Percentiles rank a stretch among this genome's conserved stretches.
Evolutionary conservation across 106 monocot genomes (phyloP).

Genomic region (Allium sativum): DNA sequence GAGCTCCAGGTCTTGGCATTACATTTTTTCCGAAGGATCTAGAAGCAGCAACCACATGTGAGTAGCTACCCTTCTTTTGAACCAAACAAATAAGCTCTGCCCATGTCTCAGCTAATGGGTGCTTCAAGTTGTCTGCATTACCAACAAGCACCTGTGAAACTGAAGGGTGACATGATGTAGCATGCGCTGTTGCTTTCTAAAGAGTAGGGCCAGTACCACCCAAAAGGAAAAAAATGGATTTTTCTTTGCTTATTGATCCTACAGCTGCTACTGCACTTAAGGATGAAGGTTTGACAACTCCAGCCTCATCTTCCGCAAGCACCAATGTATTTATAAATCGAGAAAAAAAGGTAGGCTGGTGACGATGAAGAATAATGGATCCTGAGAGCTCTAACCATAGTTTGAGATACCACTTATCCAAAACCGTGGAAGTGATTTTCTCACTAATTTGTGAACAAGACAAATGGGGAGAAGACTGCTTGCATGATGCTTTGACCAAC

Average conservation of each 20-base stretch:
- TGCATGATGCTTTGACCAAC: too few relatives aligned
- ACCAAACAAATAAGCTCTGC: conserved; percentile 64
- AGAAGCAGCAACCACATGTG: conserved; percentile 76
- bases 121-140: conserved; percentile 48
- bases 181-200: conserved; percentile 75
- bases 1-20: conserved; percentile 80
- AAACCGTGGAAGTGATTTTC: too few relatives aligned
- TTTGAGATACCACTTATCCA: too few relatives aligned
- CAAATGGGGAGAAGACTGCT: too few relatives aligned
- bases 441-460: too few relatives aligned
- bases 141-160: conserved; percentile 94
- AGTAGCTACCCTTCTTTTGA: conserved; percentile 58
- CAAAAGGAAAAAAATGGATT: conserved; percentile 66
- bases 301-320: too few relatives aligned
- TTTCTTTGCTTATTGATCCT: conserved; percentile 46
- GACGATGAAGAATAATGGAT: too few relatives aligned
- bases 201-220: conserved; percentile 74
- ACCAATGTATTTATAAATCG: too few relatives aligned
- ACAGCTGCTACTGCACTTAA: conserved; percentile 82
- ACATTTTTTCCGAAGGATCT: conserved; percentile 95
- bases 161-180: conserved; percentile 65
- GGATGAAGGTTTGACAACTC: conserved; percentile 79
- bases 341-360: too few relatives aligned
- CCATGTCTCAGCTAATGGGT: conserved; percentile 90
- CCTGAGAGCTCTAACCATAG: too few relatives aligned